These are phyloP conservation scores for Neurospora sp. DNA, from an alignment of 495 filamentous ascomycete genomes.

Conservation along the genomic window DNA sequence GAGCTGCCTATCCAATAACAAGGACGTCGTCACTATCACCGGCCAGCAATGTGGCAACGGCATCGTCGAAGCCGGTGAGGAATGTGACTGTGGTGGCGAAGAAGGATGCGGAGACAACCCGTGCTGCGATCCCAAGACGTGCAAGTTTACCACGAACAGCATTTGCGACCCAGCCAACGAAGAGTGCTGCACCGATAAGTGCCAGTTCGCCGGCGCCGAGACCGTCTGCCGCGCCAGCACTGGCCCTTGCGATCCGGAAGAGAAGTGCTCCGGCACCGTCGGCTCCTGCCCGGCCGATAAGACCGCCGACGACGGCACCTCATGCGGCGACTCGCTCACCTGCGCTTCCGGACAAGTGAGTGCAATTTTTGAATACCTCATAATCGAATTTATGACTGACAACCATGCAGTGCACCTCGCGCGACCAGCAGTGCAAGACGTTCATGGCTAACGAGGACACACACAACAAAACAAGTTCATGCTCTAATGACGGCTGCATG, in stretches of 20 bases:
- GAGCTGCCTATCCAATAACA: constrained; percentile 70
- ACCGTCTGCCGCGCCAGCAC: constrained; percentile 72
- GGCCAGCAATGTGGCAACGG: constrained; percentile 90
- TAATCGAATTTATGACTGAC: too few species aligned
- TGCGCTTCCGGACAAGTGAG: constrained; percentile 44
- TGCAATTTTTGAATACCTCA: too few species aligned
- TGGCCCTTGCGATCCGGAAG: constrained; percentile 72
- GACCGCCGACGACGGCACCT: constrained; percentile 56
- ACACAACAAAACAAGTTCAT: constrained; percentile 74
- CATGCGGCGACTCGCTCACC: constrained; percentile 55
- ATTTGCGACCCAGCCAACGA: constrained; percentile 88
- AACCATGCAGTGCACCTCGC: constrained; percentile 64
- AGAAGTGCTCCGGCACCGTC: constrained; percentile 66
- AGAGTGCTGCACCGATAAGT: constrained; percentile 68
- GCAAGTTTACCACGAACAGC: constrained; percentile 67
- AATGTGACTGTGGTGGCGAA: constrained; percentile 87
- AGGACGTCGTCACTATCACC: constrained; percentile 73
- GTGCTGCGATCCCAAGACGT: constrained; percentile 83
- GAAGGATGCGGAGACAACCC: constrained; percentile 58
- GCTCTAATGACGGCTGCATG: constrained; percentile 60
- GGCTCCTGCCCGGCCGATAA: constrained; percentile 66
- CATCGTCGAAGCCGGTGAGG: constrained; percentile 88
- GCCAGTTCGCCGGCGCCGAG: constrained; percentile 56
- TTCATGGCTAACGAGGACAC: constrained; percentile 71
- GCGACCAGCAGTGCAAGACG: constrained; percentile 80